Conservation (phyloP, 1,139 yeast species). For the Debaryomyces robertsiae region DNA sequence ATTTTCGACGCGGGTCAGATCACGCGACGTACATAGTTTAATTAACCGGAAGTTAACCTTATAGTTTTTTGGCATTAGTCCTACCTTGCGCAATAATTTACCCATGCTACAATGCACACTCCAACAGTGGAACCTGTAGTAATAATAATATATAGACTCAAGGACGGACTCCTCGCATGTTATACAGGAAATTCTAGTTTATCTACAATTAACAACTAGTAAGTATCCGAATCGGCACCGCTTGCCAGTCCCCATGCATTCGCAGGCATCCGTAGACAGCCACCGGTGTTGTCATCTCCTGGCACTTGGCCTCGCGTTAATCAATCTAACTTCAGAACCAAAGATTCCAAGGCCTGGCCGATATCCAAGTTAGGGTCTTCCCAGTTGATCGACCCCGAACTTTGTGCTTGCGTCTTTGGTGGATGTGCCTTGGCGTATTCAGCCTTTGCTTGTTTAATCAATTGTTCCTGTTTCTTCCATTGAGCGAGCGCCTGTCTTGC, state of each 20-base stretch:
- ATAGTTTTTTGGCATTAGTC: no score
- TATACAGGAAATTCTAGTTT: constrained; percentile 9
- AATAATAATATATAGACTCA: no score
- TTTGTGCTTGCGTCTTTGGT: constrained; percentile 39
- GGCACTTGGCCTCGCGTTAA: neutral
- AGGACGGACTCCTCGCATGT: constrained; percentile 1
- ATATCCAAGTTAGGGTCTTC: constrained; percentile 91
- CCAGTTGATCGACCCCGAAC: constrained; percentile 60
- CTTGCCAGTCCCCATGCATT: constrained; percentile 1
- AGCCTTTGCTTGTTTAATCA: constrained; percentile 85
- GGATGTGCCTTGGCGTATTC: constrained; percentile 74
- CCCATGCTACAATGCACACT: no score
- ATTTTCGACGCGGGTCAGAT: no score
- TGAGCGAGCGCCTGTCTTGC: constrained; percentile 59
- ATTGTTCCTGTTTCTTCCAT: constrained; percentile 68
- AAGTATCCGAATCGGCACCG: constrained; percentile 2
- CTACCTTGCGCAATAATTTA: no score
- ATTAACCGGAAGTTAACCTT: no score
- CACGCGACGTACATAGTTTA: no score
- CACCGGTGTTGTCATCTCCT: neutral
- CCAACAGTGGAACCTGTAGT: no score
- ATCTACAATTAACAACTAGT: constrained; percentile 9
- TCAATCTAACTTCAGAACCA: constrained; percentile 47
- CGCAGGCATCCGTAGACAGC: neutral
- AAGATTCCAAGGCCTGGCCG: constrained; percentile 52